Evolutionary conservation across 192 early-diverging fungal species (phyloP), one percentile per base, ranked within the genome.

Genomic region (Radiomyces spectabilis): DNA sequence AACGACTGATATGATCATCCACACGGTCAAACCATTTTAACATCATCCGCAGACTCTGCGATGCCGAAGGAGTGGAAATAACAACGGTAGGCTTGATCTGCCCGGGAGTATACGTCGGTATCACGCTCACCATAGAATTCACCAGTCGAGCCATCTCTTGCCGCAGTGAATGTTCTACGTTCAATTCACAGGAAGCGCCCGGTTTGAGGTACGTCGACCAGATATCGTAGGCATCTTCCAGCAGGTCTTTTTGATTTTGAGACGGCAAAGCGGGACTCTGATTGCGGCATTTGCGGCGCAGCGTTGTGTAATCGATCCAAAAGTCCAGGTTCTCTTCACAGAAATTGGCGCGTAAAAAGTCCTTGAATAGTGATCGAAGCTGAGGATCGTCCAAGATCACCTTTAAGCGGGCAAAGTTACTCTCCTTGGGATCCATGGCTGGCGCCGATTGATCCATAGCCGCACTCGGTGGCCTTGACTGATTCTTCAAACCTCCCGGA

Each of bases 291-390:
- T 81, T 68, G 69, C 62, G 53, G 54, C 68, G 31, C 33, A 79
- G 19, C 53, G 71, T 39, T 55, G 32, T 50, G 29, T 66, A 53
- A 43, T 89, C 84, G 1, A 79, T 61, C 67, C 77, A 80, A 39
- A 87, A 89, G n/a, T 81, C 69, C 18, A 85, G 63, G 46, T 89
- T 89, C 33, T 89, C 87, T 52, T 84, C 78, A 53, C 84, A 87
- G 41, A 83, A 81, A 47, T 85, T 85, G 18, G 74, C 68, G 13
- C 76, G 72, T 27, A 84, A 63, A 52, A 85, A 87, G 18, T 69
- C 76, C 50, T 80, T 80, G 63, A 86, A 87, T 3, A 78, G 51
- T 13, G 72, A 68, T 26, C 78, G 65, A 4, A 87, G 59, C 1
- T 60, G 63, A 2, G 68, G 41, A 46, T 78, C 78, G 3, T 72